Conservation (phyloP, 164 flowering plant species). For the Echeveria elegans region DNA sequence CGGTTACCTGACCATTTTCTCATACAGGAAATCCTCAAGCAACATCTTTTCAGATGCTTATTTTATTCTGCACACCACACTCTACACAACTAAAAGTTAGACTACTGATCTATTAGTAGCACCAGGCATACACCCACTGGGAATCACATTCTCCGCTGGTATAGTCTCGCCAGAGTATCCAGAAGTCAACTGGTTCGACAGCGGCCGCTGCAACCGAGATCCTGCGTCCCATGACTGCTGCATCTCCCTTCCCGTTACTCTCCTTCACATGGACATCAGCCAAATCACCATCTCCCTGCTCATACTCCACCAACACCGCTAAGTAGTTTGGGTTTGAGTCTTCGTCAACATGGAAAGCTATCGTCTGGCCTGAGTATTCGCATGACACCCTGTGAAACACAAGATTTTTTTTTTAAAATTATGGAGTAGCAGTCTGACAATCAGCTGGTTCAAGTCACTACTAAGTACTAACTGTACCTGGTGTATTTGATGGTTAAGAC, state of each 20-base stretch:
- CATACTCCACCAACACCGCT: slow-evolving; percentile 34
- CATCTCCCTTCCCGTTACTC: slow-evolving; percentile 31
- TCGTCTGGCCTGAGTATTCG: slow-evolving; percentile 27
- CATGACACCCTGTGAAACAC: slow-evolving; percentile 34
- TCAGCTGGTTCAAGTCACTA: too few species aligned
- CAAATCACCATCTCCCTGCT: slow-evolving; percentile 53
- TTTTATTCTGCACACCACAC: background rate
- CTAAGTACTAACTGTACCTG: slow-evolving; percentile 6
- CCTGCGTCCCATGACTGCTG: slow-evolving; percentile 62
- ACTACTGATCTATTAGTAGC: slow-evolving; percentile 48
- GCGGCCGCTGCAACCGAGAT: slow-evolving; percentile 28
- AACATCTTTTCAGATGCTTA: background rate
- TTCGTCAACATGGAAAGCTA: slow-evolving; percentile 44
- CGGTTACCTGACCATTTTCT: background rate
- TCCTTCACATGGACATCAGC: slow-evolving; percentile 30
- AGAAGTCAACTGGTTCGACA: slow-evolving; percentile 37
- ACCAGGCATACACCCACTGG: slow-evolving; percentile 53
- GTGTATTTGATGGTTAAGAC: slow-evolving; percentile 15
- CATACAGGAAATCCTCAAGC: background rate
- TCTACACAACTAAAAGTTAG: slow-evolving; percentile 22
- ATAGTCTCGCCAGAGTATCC: slow-evolving; percentile 25
- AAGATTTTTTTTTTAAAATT: background rate
- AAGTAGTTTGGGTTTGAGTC: slow-evolving; percentile 52
- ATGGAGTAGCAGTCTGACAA: background rate
- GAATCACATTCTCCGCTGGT: slow-evolving; percentile 54